Evolutionary conservation across 306 rosid species (phyloP).

Genomic region (Prunus salicina): DNA sequence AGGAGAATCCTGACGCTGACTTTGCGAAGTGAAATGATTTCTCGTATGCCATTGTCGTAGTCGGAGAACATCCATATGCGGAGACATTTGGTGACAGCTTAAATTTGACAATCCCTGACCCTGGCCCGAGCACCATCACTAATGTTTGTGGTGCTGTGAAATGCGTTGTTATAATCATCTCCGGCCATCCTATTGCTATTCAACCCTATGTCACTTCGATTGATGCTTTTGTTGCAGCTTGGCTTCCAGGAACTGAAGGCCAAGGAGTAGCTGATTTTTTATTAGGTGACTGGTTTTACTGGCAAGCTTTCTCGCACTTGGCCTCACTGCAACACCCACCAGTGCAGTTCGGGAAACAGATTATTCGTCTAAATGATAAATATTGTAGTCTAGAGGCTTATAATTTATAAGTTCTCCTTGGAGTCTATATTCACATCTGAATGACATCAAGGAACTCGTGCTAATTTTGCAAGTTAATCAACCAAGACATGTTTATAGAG

Average conservation of each 20-base stretch:
- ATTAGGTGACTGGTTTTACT: conserved; percentile 36
- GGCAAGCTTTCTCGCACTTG: conserved; percentile 36
- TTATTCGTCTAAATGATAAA: too few relatives aligned
- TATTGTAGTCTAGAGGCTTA: too few relatives aligned
- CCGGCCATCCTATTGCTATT: conserved; percentile 31
- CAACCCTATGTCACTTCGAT: conserved; percentile 19
- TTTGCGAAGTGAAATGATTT: conserved; percentile 16
- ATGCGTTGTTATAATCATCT: conserved; percentile 32
- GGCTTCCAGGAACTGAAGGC: conserved; percentile 46
- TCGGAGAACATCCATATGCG: conserved; percentile 39
- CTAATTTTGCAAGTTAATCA: too few relatives aligned
- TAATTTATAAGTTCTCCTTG: too few relatives aligned
- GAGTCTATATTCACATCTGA: too few relatives aligned
- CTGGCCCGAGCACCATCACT: conserved; percentile 18
- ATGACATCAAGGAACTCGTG: too few relatives aligned
- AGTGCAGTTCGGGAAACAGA: neutral
- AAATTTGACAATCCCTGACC: conserved; percentile 27
- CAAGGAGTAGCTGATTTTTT: conserved; percentile 36
- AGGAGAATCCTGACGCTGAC: neutral
- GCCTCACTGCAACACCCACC: conserved; percentile 26
- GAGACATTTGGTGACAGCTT: conserved; percentile 37
- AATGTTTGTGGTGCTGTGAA: conserved; percentile 34
- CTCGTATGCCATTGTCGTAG: conserved; percentile 36
- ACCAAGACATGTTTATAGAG: too few relatives aligned
- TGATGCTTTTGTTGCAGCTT: conserved; percentile 42